Evolutionary conservation across 2,329 filamentous ascomycete species (phyloP).

Genomic region (Mycosphaerella sp.): DNA sequence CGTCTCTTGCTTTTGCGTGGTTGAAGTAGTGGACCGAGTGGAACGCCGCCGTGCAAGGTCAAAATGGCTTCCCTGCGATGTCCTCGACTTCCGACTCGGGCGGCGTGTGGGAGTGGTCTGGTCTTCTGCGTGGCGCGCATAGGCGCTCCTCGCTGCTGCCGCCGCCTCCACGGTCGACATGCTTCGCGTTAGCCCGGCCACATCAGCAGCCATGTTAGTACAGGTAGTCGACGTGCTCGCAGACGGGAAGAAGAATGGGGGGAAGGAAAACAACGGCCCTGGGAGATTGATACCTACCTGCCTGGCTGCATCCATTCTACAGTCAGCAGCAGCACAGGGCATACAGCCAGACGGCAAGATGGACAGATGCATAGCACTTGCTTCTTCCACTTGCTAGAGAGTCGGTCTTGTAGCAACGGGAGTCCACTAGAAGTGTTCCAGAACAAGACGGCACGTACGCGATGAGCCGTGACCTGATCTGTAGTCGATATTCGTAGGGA

Average conservation of each 20-base stretch:
- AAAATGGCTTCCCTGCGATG: slow-evolving; percentile 6
- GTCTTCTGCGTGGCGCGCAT: slow-evolving; percentile 2
- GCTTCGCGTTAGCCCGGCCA: slow-evolving; percentile 1
- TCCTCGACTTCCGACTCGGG: slow-evolving; percentile 3
- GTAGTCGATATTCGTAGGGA: too few relatives aligned
- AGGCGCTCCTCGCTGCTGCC: slow-evolving; percentile 4
- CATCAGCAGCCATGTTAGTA: not conserved
- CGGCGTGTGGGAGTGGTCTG: slow-evolving; percentile 4
- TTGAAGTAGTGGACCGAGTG: slow-evolving; percentile 1
- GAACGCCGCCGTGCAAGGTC: slow-evolving; percentile 2
- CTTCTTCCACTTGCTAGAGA: not conserved
- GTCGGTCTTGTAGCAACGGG: too few relatives aligned
- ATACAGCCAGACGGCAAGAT: not conserved
- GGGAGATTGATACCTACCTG: not conserved
- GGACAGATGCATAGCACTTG: too few relatives aligned
- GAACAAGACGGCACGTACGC: too few relatives aligned
- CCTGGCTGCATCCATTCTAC: not conserved
- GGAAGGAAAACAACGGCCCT: slow-evolving; percentile 1
- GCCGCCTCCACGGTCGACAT: not conserved
- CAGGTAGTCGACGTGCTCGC: not conserved
- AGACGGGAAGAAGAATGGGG: not conserved
- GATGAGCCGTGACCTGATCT: too few relatives aligned
- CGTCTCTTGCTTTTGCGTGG: slow-evolving; percentile 2
- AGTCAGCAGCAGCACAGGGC: not conserved
- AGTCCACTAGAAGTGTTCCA: too few relatives aligned